Conservation (phyloP, 441 rosid genomes). For the Syzygium syzygioides region DNA sequence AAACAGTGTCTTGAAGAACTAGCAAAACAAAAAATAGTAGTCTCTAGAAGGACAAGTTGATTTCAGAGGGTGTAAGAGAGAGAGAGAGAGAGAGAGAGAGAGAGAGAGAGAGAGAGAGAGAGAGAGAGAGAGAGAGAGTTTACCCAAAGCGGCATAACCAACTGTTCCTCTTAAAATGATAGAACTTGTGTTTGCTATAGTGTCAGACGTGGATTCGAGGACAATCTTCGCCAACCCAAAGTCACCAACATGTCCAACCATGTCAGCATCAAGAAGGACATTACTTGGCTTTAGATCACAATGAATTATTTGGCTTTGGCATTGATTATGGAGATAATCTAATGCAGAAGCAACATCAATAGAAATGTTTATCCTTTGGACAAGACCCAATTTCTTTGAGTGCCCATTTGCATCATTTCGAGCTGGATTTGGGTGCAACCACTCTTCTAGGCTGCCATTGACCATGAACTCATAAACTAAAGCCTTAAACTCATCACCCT, state of each 20-base stretch:
- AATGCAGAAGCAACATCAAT: no score
- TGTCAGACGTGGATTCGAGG: neutral
- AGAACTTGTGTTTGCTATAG: neutral
- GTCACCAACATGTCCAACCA: no score
- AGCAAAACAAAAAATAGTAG: neutral
- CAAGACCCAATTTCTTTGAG: neutral
- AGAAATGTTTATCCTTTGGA: neutral
- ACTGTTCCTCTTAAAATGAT: neutral
- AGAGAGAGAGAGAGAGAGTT: no score
- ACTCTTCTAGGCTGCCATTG: no score
- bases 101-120: neutral
- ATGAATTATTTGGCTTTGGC: neutral
- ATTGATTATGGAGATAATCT: no score
- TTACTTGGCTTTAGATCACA: neutral
- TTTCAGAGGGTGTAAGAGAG: no score
- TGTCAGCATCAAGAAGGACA: no score
- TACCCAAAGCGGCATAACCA: neutral
- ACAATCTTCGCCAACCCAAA: no score
- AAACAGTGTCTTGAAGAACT: neutral
- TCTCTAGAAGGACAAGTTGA: neutral
- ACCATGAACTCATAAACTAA: no score
- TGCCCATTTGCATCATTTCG: no score
- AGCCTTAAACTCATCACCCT: neutral
- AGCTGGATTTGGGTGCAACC: no score
- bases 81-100: neutral